Evolutionary conservation across 2,329 filamentous ascomycete species (phyloP), one percentile per base, ranked within the genome.

Genomic region (Microdochium paspali): DNA sequence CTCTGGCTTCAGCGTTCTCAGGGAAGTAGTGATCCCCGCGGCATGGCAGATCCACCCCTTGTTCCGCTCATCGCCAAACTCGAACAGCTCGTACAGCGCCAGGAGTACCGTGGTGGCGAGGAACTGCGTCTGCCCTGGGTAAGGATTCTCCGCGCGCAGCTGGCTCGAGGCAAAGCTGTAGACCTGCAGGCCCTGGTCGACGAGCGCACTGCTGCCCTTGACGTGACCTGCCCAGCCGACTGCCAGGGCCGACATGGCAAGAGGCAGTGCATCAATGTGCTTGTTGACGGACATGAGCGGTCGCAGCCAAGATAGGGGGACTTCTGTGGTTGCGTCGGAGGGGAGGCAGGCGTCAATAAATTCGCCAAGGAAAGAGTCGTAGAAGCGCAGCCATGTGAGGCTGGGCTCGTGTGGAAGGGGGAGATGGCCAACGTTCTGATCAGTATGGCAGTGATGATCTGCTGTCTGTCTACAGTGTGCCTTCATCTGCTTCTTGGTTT

Each of bases 211-310:
- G 24, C 49, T 44, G 12, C 44, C 24, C 13, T 51, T 28, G 25
- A 52, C 47, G 13, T 47, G 50, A 6, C 49, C 54, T 6, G 54
- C 53, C 53, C 53, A 56, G 9, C 54, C 52, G 26, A 56, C 50
- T 25, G 54, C 53, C 12, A 56, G 47, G 4, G 54, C 54, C 13
- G 53, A 53, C 45, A 55, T 53, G 28, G 54, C 54, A 2, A 55
- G 46, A 10, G 53, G 51, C n/a, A 56, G 24, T 4, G 54, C 50
- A 21, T 55, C 53, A 24, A 53, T 44, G 9, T 53, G 47, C 21
- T 49, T 51, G 10, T 50, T 44, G 47, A 54, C 49, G 13, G 49
- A 31, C 42, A 52, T 31, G 15, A 56, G 44, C 5, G 44, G 50
- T 10, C 48, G 47, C 2, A 56, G 30, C 54, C 54, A 56, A 4